Conservation (phyloP, 192 early-diverging fungal genomes). For the Coemansia sp. region DNA sequence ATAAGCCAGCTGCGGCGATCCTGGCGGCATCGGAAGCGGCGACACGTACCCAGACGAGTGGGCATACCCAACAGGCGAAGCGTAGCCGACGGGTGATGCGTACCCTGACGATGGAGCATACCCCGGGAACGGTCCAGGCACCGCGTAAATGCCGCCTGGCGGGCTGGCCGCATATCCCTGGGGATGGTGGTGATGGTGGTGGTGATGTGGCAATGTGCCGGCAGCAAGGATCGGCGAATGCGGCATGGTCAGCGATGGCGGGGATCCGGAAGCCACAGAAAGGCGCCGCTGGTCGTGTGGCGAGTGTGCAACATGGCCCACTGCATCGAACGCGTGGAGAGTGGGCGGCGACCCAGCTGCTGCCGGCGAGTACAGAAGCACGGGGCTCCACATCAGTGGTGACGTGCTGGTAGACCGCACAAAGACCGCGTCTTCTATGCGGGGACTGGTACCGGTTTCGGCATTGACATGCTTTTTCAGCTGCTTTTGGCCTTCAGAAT, state of each 20-base stretch:
- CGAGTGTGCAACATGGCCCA: neutral
- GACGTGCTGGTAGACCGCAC: conserved; percentile 29
- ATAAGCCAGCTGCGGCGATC: conserved; percentile 29
- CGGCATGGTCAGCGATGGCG: conserved; percentile 1
- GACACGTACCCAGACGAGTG: conserved; percentile 25
- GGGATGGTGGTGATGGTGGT: conserved; percentile 1
- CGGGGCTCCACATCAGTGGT: conserved; percentile 48
- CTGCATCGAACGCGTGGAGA: neutral
- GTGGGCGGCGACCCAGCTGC: conserved; percentile 22
- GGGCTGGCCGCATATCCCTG: conserved; percentile 1
- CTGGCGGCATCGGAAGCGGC: conserved; percentile 20
- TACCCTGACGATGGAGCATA: conserved; percentile 19
- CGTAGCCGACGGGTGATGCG: conserved; percentile 21
- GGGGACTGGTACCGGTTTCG: conserved; percentile 3
- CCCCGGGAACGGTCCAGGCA: conserved; percentile 10
- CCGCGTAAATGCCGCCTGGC: conserved; percentile 11
- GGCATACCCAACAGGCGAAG: conserved; percentile 17
- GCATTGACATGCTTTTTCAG: conserved; percentile 65
- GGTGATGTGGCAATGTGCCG: neutral
- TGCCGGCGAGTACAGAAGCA: conserved; percentile 38
- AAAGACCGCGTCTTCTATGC: neutral
- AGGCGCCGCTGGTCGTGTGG: neutral
- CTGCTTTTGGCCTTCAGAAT: conserved; percentile 75
- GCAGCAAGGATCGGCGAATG: conserved; percentile 7
- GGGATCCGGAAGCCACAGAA: neutral